A percentile compares a stretch with the other conserved stretches of the same genome.
Conservation (phyloP, 495 filamentous ascomycete genomes). For the Ramalina intermedia region DNA sequence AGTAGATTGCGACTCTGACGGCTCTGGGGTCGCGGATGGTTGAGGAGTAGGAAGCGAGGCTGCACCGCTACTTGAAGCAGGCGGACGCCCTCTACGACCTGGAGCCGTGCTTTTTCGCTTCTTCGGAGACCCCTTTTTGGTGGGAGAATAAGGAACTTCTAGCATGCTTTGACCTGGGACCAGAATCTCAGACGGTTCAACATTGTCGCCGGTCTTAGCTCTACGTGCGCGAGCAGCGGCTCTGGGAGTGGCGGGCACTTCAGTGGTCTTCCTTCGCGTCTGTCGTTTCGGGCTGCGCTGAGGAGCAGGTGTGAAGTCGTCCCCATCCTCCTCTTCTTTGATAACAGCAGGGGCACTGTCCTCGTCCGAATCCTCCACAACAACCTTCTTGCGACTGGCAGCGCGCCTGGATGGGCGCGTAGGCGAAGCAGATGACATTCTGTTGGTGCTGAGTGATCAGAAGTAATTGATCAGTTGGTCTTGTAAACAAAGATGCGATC, state of each 20-base stretch:
- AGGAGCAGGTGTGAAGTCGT: conserved; percentile 70
- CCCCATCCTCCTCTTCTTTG: conserved; percentile 49
- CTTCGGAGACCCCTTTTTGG: conserved; percentile 44
- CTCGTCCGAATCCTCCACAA: conserved; percentile 68
- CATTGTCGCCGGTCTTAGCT: conserved; percentile 28
- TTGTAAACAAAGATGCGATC: not conserved
- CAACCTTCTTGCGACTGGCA: conserved; percentile 49
- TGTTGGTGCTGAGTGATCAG: not conserved
- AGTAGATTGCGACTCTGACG: conserved; percentile 38
- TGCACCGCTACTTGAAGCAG: conserved; percentile 24
- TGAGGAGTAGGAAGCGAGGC: conserved; percentile 44
- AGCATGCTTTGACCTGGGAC: conserved; percentile 41
- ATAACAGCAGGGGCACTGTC: conserved; percentile 40
- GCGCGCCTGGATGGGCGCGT: conserved; percentile 62
- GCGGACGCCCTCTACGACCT: conserved; percentile 37
- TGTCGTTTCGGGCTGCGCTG: conserved; percentile 30
- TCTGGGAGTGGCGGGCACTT: conserved; percentile 31
- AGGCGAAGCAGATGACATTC: conserved; percentile 48
- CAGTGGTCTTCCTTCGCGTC: conserved; percentile 43
- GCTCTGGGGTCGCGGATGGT: conserved; percentile 38
- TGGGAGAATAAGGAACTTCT: conserved; percentile 44
- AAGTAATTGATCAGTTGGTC: not conserved
- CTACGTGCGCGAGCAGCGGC: conserved; percentile 16
- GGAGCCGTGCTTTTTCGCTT: conserved; percentile 59
- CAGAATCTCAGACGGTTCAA: conserved; percentile 46